Evolutionary conservation across 352 stramenopile species (phyloP).

Genomic region (Pythium inflatum): DNA sequence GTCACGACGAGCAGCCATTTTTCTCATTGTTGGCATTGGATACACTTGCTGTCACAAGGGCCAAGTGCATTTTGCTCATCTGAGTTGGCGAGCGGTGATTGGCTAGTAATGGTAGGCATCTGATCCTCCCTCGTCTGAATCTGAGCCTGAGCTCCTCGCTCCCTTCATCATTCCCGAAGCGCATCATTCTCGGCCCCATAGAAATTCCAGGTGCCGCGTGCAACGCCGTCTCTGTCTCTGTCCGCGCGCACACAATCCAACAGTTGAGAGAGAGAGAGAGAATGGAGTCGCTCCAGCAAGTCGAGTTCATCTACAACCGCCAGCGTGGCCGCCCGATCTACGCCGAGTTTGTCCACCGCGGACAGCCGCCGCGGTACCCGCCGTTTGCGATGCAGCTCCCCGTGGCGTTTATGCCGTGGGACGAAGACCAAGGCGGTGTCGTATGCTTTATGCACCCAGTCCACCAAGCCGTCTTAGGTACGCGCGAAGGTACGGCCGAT

Average conservation of each 20-base stretch:
- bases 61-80: constrained; percentile 16
- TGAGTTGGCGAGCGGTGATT: constrained; percentile 24
- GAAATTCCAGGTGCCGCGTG: neutral
- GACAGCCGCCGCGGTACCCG: constrained; percentile 73
- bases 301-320: constrained; percentile 76
- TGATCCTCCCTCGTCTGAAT: constrained; percentile 22
- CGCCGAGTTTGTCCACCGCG: constrained; percentile 56
- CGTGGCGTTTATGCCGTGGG: constrained; percentile 69
- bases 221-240: neutral
- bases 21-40: neutral
- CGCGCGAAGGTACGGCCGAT: constrained; percentile 47
- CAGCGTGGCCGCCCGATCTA: constrained; percentile 67
- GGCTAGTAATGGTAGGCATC: neutral
- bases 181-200: constrained; percentile 33
- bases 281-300: constrained; percentile 53
- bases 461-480: constrained; percentile 43
- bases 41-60: constrained; percentile 27
- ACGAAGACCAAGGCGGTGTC: constrained; percentile 63
- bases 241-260: neutral
- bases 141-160: constrained; percentile 25
- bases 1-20: neutral
- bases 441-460: constrained; percentile 67
- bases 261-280: neutral
- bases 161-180: constrained; percentile 18
- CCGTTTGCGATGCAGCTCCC: constrained; percentile 71